These are phyloP conservation scores for Ulvella scutata DNA, from an alignment of 139 green algal species.

Conservation along the genomic window DNA sequence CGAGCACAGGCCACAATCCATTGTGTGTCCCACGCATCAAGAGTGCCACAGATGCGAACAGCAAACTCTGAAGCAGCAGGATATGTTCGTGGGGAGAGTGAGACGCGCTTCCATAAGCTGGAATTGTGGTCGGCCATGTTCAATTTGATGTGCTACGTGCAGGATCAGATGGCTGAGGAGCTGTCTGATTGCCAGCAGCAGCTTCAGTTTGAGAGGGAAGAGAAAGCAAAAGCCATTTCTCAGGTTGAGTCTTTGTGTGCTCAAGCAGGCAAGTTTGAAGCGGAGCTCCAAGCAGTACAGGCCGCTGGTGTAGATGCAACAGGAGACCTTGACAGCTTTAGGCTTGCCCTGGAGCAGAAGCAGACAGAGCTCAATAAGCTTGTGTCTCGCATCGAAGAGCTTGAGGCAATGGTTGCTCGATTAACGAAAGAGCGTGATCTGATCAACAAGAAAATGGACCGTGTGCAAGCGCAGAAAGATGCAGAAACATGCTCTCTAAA, in stretches of 20 bases:
- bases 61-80: too few species aligned
- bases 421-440: background rate
- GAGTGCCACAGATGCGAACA: too few species aligned
- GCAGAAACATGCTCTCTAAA: constrained; percentile 8
- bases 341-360: constrained; percentile 36
- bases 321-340: constrained; percentile 12
- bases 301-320: background rate
- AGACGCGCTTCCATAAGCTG: too few species aligned
- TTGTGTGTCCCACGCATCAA: too few species aligned
- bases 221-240: constrained; percentile 26
- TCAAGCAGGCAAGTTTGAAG: constrained; percentile 5
- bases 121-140: too few species aligned
- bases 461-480: constrained; percentile 8
- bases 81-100: too few species aligned
- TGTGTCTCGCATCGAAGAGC: constrained; percentile 9
- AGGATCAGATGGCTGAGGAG: constrained; percentile 10
- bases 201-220: constrained; percentile 32
- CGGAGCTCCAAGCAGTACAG: constrained; percentile 9
- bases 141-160: too few species aligned
- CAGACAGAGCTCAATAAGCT: constrained; percentile 60
- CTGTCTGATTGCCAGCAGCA: constrained; percentile 16
- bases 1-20: too few species aligned
- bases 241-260: constrained; percentile 8
- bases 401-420: background rate
- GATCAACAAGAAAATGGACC: constrained; percentile 8